Evolutionary conservation across 192 early-diverging fungal genomes (phyloP).

Genomic region (Mortierella hygrophila): DNA sequence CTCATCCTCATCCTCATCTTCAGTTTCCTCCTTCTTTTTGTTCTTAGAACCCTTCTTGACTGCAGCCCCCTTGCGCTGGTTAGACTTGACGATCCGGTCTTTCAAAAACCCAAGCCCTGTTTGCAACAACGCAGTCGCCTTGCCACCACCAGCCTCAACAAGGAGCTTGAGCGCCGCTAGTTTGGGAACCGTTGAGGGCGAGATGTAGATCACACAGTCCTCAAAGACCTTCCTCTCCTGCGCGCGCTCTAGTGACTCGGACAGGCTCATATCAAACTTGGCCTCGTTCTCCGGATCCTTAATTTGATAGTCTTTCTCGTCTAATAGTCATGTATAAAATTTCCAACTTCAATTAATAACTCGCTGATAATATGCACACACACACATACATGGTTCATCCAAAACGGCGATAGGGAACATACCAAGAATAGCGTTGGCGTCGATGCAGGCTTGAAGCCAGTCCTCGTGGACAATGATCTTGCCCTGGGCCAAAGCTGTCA

Average conservation of each 20-base stretch:
- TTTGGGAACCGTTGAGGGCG: constrained; percentile 29
- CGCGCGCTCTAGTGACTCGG: constrained; percentile 30
- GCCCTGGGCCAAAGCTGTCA: constrained; percentile 34
- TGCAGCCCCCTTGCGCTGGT: background rate
- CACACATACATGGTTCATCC: background rate
- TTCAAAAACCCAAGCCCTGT: constrained; percentile 36
- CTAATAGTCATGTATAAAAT: background rate
- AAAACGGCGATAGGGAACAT: background rate
- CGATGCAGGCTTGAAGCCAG: constrained; percentile 45
- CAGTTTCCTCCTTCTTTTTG: background rate
- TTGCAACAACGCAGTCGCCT: constrained; percentile 23
- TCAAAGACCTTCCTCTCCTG: constrained; percentile 45
- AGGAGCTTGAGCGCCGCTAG: constrained; percentile 22
- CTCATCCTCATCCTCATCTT: background rate
- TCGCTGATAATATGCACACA: background rate
- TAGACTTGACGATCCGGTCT: constrained; percentile 19
- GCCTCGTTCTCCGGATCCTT: constrained; percentile 24
- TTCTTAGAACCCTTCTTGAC: background rate
- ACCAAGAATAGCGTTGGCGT: constrained; percentile 47
- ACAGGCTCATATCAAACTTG: constrained; percentile 36
- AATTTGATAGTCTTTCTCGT: constrained; percentile 35
- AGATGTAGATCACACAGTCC: constrained; percentile 38
- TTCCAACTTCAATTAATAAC: background rate
- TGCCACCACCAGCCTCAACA: constrained; percentile 45
- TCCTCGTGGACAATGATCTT: constrained; percentile 47